phyloP scores from a whole-genome alignment of 331 rosid species.

The Malus hybrid region DNA sequence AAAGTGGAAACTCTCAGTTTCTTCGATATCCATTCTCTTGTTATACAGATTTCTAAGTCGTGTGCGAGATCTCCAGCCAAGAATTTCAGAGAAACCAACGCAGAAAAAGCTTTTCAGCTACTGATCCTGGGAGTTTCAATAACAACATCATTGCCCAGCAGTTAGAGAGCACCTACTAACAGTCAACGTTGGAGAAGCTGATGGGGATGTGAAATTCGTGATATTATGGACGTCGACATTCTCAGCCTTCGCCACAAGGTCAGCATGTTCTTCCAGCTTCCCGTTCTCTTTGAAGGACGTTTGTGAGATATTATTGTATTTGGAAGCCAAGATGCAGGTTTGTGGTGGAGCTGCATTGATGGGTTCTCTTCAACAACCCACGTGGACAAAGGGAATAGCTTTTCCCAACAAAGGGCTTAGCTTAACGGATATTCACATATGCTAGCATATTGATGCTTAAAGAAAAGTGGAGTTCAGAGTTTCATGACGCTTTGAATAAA shows the following conservation, averaged over 20 bases:
- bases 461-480: too few species aligned
- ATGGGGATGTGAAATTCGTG: conserved; percentile 32
- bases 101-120: too few species aligned
- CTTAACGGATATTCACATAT: conserved; percentile 20
- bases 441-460: too few species aligned
- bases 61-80: too few species aligned
- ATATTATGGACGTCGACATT: conserved; percentile 54
- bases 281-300: conserved; percentile 76
- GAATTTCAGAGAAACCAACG: too few species aligned
- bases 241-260: conserved; percentile 76
- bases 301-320: neutral
- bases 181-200: conserved; percentile 17
- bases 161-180: conserved; percentile 41
- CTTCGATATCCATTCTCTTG: conserved; percentile 74
- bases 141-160: neutral
- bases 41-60: conserved; percentile 47
- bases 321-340: conserved; percentile 46
- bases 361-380: conserved; percentile 59
- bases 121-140: too few species aligned
- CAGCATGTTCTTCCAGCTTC: conserved; percentile 93
- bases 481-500: too few species aligned
- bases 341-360: conserved; percentile 46
- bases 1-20: conserved; percentile 50
- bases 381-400: conserved; percentile 30
- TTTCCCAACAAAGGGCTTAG: conserved; percentile 10